Percentiles rank a stretch among this genome's conserved stretches.
These are phyloP conservation scores for Wallacemonas sp. DNA, from an alignment of 208 protist genomes.

Conservation along the genomic window DNA sequence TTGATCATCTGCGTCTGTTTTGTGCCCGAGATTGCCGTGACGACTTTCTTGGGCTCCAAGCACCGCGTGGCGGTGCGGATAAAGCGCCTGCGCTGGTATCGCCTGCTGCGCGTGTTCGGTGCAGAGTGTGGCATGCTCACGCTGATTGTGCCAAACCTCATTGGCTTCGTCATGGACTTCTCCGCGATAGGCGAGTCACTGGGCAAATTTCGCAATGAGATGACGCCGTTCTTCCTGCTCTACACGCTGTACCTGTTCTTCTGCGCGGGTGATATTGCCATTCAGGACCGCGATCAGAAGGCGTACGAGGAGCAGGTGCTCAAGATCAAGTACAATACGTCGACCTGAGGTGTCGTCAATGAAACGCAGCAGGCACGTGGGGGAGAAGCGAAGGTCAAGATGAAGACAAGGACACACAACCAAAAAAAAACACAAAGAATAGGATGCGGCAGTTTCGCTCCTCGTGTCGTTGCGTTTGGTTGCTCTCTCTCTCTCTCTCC, in stretches of 20 bases:
- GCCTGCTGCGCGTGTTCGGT: constrained; percentile 41
- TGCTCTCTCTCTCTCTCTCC: too few relatives aligned
- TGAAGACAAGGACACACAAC: background rate
- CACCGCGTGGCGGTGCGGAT: constrained; percentile 25
- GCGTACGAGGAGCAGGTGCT: constrained; percentile 36
- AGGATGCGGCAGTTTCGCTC: too few relatives aligned
- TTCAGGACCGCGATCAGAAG: constrained; percentile 61
- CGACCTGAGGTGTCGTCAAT: background rate
- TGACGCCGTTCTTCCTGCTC: constrained; percentile 20
- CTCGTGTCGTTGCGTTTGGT: background rate
- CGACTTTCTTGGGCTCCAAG: constrained; percentile 39
- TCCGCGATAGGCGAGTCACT: constrained; percentile 21
- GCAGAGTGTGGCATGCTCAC: constrained; percentile 42
- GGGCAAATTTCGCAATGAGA: constrained; percentile 22
- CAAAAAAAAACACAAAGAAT: too few relatives aligned
- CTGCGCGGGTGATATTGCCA: constrained; percentile 42
- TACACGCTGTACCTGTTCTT: constrained; percentile 42
- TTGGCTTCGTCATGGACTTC: constrained; percentile 64
- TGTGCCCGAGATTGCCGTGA: constrained; percentile 66
- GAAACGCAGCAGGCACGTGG: background rate
- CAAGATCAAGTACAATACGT: constrained; percentile 36
- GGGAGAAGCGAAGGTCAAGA: background rate
- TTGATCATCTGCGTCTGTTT: constrained; percentile 68
- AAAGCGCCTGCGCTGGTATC: constrained; percentile 36
- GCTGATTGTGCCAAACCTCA: constrained; percentile 66